Evolutionary conservation across 192 early-diverging fungal species (phyloP).

Genomic region (Ambispora gerdemannii): DNA sequence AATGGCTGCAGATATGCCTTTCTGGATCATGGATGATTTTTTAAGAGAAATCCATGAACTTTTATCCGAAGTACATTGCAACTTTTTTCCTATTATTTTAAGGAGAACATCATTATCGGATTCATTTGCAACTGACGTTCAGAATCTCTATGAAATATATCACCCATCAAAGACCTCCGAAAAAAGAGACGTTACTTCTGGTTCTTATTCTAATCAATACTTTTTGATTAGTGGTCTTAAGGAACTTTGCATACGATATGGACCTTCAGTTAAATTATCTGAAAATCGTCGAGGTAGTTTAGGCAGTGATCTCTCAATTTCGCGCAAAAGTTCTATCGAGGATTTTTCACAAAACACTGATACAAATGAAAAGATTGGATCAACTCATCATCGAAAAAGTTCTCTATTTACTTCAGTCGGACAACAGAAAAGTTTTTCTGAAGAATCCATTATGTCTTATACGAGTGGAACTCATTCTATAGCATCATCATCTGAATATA

Average conservation of each 20-base stretch:
- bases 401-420: constrained; percentile 42
- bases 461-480: constrained; percentile 33
- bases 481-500: constrained; percentile 27
- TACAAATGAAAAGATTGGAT: constrained; percentile 14
- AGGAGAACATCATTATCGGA: not conserved
- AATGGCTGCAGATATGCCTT: constrained; percentile 41
- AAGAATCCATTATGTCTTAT: constrained; percentile 43
- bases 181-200: constrained; percentile 32
- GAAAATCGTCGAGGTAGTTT: constrained; percentile 42
- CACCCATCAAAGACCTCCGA: constrained; percentile 29
- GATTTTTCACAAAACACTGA: constrained; percentile 10
- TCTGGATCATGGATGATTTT: constrained; percentile 55
- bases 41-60: constrained; percentile 45
- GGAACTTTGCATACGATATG: constrained; percentile 41
- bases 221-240: constrained; percentile 51
- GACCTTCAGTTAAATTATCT: constrained; percentile 13
- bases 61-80: constrained; percentile 40
- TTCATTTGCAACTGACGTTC: too few species aligned
- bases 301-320: constrained; percentile 43
- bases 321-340: constrained; percentile 38
- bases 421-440: constrained; percentile 34
- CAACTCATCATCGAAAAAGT: constrained; percentile 43
- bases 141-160: constrained; percentile 36
- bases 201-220: constrained; percentile 34
- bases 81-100: constrained; percentile 41